Percentiles rank a stretch among this genome's conserved stretches.
Evolutionary conservation across 768 basidiomycete species (phyloP).

Genomic region (Agrocybe pediades): DNA sequence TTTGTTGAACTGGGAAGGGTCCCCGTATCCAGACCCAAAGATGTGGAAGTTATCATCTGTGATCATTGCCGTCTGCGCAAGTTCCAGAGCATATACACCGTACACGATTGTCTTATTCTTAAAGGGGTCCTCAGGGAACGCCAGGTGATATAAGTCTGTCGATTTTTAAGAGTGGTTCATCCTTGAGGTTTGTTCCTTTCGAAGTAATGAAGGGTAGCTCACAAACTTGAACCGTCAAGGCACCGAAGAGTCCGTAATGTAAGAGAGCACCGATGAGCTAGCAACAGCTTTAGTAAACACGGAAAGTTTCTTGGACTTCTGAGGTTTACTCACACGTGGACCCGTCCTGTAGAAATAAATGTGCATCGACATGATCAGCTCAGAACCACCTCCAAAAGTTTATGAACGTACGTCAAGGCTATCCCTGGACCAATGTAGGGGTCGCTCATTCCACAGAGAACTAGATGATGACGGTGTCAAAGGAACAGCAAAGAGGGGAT

Average conservation of each 20-base stretch:
- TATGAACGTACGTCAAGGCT: neutral
- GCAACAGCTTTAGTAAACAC: neutral
- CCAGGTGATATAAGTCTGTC: neutral
- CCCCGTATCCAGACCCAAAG: neutral
- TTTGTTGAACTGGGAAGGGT: neutral
- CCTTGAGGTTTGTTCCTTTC: too few relatives aligned
- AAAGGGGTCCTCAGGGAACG: neutral
- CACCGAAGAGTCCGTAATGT: neutral
- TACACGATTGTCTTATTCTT: neutral
- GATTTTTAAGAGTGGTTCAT: neutral
- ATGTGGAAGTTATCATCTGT: neutral
- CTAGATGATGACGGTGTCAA: too few relatives aligned
- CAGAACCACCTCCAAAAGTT: neutral
- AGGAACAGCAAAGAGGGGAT: too few relatives aligned
- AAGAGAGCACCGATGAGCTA: neutral
- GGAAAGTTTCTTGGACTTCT: neutral
- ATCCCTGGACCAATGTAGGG: neutral
- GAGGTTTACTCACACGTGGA: neutral
- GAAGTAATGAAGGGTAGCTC: neutral
- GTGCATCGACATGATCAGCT: neutral
- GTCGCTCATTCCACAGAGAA: too few relatives aligned
- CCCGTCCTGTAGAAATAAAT: neutral
- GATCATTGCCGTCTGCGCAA: neutral
- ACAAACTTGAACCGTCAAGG: neutral
- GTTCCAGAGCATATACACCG: neutral